phyloP scores from a whole-genome alignment of 306 rosid species.

The Senna tora region DNA sequence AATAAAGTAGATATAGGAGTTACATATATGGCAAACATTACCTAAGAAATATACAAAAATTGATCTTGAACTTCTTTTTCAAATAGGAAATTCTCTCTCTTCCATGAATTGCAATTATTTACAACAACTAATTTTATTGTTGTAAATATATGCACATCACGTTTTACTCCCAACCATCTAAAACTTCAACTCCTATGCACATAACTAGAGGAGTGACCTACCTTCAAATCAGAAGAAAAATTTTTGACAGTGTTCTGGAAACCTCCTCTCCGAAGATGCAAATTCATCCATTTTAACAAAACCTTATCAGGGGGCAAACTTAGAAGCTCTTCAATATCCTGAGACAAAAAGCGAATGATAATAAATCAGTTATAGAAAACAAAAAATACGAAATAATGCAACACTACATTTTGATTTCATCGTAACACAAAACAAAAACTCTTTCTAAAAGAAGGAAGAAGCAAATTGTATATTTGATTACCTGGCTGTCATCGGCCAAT shows the following conservation, averaged over 20 bases:
- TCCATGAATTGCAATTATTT: neutral
- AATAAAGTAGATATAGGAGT: neutral
- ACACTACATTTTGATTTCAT: too few relatives aligned
- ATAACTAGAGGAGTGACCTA: slow-evolving; percentile 37
- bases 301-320: slow-evolving; percentile 94
- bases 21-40: neutral
- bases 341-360: slow-evolving; percentile 34
- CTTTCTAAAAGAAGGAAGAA: neutral
- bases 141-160: neutral
- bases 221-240: slow-evolving; percentile 92
- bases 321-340: slow-evolving; percentile 97
- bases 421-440: too few relatives aligned
- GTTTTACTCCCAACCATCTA: neutral
- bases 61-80: neutral
- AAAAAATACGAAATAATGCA: neutral
- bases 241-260: slow-evolving; percentile 75
- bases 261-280: slow-evolving; percentile 90
- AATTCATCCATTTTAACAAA: slow-evolving; percentile 93
- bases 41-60: too few relatives aligned
- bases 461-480: slow-evolving; percentile 32
- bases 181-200: neutral
- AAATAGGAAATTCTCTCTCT: neutral
- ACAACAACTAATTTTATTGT: neutral
- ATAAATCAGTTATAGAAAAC: slow-evolving; percentile 25
- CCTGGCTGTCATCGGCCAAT: slow-evolving; percentile 83